A percentile compares a stretch with the other conserved stretches of the same genome.
phyloP scores from a whole-genome alignment of 495 filamentous ascomycete genomes.

The Talaromyces wortmannii region DNA sequence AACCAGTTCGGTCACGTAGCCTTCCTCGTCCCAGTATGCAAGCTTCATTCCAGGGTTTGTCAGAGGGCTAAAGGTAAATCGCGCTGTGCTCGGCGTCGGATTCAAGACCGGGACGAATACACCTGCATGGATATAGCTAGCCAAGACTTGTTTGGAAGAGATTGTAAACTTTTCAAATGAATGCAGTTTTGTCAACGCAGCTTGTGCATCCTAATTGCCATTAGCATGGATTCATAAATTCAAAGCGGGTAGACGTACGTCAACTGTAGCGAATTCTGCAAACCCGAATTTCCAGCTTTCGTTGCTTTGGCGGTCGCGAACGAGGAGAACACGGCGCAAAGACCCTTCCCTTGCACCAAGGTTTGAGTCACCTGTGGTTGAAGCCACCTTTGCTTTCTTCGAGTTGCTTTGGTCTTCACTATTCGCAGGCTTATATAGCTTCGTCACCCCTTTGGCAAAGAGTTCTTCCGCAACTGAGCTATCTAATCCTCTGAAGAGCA shows the following conservation, averaged over 20 bases:
- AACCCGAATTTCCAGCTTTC: slow-evolving; percentile 87
- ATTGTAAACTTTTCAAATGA: slow-evolving; percentile 82
- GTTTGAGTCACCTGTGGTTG: slow-evolving; percentile 65
- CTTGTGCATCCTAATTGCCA: slow-evolving; percentile 62
- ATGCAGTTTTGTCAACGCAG: slow-evolving; percentile 66
- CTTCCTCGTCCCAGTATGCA: slow-evolving; percentile 80
- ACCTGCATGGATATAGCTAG: slow-evolving; percentile 78
- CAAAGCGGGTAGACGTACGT: slow-evolving; percentile 23
- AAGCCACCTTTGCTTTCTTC: slow-evolving; percentile 64
- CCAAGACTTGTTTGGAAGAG: slow-evolving; percentile 64
- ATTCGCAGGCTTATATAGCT: slow-evolving; percentile 55
- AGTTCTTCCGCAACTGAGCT: slow-evolving; percentile 68
- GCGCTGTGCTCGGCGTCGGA: slow-evolving; percentile 41
- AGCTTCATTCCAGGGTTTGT: slow-evolving; percentile 63
- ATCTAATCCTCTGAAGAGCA: slow-evolving; percentile 73
- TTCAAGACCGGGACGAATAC: slow-evolving; percentile 77
- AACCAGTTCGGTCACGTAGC: slow-evolving; percentile 61
- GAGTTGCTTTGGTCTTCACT: slow-evolving; percentile 13
- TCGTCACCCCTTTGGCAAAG: slow-evolving; percentile 70
- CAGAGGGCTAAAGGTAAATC: slow-evolving; percentile 66
- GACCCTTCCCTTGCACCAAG: slow-evolving; percentile 72
- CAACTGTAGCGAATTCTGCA: slow-evolving; percentile 70
- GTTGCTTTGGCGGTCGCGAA: slow-evolving; percentile 65
- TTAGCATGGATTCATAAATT: background rate
- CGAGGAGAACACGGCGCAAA: slow-evolving; percentile 69